These are phyloP conservation scores for Cladosporium colombiae DNA, from an alignment of 2,329 filamentous ascomycete genomes.

Conservation along the genomic window DNA sequence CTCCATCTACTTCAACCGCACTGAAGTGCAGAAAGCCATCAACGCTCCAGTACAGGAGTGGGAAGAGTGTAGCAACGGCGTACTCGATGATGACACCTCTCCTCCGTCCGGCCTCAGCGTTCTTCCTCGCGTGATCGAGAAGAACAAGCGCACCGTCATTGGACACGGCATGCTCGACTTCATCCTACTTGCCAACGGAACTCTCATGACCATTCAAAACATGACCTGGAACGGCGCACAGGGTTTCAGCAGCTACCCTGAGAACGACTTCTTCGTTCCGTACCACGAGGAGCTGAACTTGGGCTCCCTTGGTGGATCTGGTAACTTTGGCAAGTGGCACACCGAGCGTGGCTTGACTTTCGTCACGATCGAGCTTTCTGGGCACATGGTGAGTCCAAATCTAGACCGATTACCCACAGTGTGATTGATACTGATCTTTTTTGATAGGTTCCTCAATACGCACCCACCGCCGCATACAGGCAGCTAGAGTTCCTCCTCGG, in stretches of 20 bases:
- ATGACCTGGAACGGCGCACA: slow-evolving; percentile 75
- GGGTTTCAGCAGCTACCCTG: slow-evolving; percentile 65
- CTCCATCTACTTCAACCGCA: slow-evolving; percentile 48
- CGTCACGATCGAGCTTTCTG: slow-evolving; percentile 62
- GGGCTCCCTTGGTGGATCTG: slow-evolving; percentile 58
- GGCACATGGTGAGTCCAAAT: slow-evolving; percentile 57
- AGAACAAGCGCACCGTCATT: slow-evolving; percentile 71
- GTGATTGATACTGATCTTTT: neutral
- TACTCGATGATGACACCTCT: slow-evolving; percentile 54
- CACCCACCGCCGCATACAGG: slow-evolving; percentile 67
- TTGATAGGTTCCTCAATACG: slow-evolving; percentile 58
- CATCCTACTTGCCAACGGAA: slow-evolving; percentile 67
- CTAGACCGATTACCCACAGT: slow-evolving; percentile 12
- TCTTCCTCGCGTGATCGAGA: slow-evolving; percentile 71
- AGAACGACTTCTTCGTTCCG: slow-evolving; percentile 68
- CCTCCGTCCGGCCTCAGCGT: slow-evolving; percentile 58
- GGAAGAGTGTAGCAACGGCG: slow-evolving; percentile 56
- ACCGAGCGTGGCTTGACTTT: slow-evolving; percentile 77
- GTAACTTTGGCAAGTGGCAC: slow-evolving; percentile 68
- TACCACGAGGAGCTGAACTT: slow-evolving; percentile 54
- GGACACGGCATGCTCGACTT: slow-evolving; percentile 71
- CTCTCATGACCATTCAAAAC: slow-evolving; percentile 72
- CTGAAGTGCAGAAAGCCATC: slow-evolving; percentile 42
- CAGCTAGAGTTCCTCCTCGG: slow-evolving; percentile 77
- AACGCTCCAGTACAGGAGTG: slow-evolving; percentile 63